Base-by-base conservation (phyloP, 768 basidiomycete species). In the Psilocybe cyanescens region DNA sequence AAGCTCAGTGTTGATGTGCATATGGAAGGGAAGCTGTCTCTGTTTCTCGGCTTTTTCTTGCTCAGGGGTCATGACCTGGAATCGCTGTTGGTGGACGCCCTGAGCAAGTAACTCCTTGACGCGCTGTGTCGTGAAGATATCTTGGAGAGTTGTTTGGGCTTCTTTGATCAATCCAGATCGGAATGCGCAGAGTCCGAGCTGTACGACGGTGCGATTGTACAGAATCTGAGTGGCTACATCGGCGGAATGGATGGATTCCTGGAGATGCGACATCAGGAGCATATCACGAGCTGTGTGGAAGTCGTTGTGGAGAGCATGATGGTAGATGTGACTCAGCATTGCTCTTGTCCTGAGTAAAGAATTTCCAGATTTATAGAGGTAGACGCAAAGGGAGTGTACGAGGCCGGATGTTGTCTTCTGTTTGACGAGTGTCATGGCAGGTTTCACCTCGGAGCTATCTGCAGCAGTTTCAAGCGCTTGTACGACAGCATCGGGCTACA, bases 1-100 rank as follows among this genome's bases (percentile, higher is more conserved):
- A 8, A 99, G 82, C 76, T 99, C 97, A 12, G 97, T 94, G 79
- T 99, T 99, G 77, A 99, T 95, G 76, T 99, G 97, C 91, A 99
- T 92, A 76, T 99, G 97, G 89, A 99, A 99, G 30, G 97, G 97
- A 24, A 99, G 83, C 68, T 98, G 94, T 35, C 97, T 86, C 66
- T 95, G 90, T 66, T 95, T 93, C 75, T 99, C 97, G 2, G 95
- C 89, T 71, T 95, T 92, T 74, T 99, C 97, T 76, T 99, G 97
- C 75, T 99, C 97, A 1, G 94, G 94, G 11, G 91, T 86, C 60
- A 96, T 79, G 8, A 86, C 84, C 67, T 93, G 91, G 81, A 89
- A 97, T 35, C 95, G 87, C 68, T 94, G 92, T 70, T 93, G 91
- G 73, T 98, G 97, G 3, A 97, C 91, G 31, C 96, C 95, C 73